phyloP scores from a whole-genome alignment of 805 yeast genomes.

The Barnettozyma siamensis region DNA sequence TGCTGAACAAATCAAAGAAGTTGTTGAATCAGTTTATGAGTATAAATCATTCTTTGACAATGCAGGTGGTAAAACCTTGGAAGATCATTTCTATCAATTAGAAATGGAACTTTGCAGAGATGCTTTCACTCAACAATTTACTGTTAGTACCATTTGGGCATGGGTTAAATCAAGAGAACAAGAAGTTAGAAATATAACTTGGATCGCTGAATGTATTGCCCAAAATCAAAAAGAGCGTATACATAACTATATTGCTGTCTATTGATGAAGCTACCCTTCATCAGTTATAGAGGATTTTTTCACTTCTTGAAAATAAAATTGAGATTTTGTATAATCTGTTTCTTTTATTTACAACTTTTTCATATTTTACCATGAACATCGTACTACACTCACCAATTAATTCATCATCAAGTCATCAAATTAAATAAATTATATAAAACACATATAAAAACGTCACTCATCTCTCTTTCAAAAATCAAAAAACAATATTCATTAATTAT shows the following conservation, averaged over 20 bases:
- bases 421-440: constrained; percentile 1
- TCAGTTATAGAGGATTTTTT: neutral
- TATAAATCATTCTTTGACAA: constrained; percentile 53
- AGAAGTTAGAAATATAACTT: constrained; percentile 94
- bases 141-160: constrained; percentile 88
- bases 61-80: constrained; percentile 55
- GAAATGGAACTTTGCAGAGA: constrained; percentile 91
- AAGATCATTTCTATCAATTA: constrained; percentile 87
- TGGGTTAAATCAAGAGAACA: constrained; percentile 96
- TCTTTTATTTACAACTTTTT: neutral
- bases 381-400: too few relatives aligned
- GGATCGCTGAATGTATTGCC: constrained; percentile 99
- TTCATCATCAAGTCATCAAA: constrained; percentile 7
- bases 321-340: neutral
- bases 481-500: too few relatives aligned
- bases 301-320: neutral
- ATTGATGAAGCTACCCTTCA: too few relatives aligned
- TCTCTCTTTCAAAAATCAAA: too few relatives aligned
- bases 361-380: too few relatives aligned
- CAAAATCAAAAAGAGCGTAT: constrained; percentile 96
- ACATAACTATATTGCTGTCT: constrained; percentile 84
- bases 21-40: constrained; percentile 60
- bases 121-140: constrained; percentile 95
- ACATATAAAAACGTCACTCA: too few relatives aligned
- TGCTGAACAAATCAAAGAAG: constrained; percentile 68